Evolutionary conservation across 805 yeast genomes (phyloP), one percentile per base, ranked within the genome.

Genomic region (Pichia eremophila): DNA sequence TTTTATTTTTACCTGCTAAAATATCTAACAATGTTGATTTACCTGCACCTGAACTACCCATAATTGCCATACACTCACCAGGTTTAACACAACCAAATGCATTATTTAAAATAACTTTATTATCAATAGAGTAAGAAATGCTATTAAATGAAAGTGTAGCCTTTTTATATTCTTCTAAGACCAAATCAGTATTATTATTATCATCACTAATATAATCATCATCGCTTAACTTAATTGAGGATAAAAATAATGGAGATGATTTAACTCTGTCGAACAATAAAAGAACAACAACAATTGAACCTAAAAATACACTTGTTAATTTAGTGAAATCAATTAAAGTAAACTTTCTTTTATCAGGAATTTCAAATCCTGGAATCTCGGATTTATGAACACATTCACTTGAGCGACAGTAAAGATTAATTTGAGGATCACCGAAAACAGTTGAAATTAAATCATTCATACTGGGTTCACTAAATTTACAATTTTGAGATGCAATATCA

Each of bases 11-110:
- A 42, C 83, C 85, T 0, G 98, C 98, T 47, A 93, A 69, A 50
- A 93, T 89, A 60, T 93, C 99, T 45, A 93, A 69, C 40, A 93
- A 67, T 0, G 99, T 91, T 0, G 99, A 91, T 62, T 93, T 93
- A 45, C 99, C 99, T 14, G 99, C 98, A 44, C 99, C 99, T 0
- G 97, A 90, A 1, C 97, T 97, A 40, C 99, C 99, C 95, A 93
- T 87, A 39, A 93, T 88, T 0, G 99, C 98, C 61, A 89, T 64
- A 51, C 95, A 84, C 61, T 89, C 89, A 37, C 96, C 84, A 2
- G 97, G 95, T 45, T 78, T 78, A 3, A 82, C 95, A 14, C 79
- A 56, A 10, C 99, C 99, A 55, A 77, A 79, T 0, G 87, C 73
- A 29, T 74, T 70, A 12, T 75, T 71, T 49, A 93, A 71, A 5